Base-by-base conservation (phyloP, 2,329 filamentous ascomycete genomes). In the Aspergillus proliferans region DNA sequence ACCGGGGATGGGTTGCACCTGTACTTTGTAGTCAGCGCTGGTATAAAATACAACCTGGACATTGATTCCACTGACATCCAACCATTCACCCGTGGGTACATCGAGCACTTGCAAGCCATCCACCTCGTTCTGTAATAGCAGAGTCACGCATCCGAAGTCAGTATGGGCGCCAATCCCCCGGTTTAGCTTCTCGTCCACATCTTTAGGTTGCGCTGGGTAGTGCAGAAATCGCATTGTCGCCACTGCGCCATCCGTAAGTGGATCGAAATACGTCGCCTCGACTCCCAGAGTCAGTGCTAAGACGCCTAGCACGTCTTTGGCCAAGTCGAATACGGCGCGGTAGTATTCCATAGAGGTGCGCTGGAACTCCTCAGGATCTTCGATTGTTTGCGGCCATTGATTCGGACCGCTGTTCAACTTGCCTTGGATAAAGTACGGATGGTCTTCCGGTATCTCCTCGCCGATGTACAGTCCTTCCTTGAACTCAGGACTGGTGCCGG, bases 391-490 rank as follows among this genome's bases (percentile, higher is more conserved):
- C 0, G 71, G 71, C 70, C 70, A 74, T 52, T 67, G 62, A 54
- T 73, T 74, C 1, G 71, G 71, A 0, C 70, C 70, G 3, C 60
- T 64, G 50, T 70, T 70, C 24, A 71, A 57, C 42, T 67, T 68
- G 50, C 68, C 66, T 46, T 67, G 58, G 4, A 68, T 6, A 45
- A 66, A 68, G 55, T 71, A 68, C 1, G 66, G 67, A 46, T 73
- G 69, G 5, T 67, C 58, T 30, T 55, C 57, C 1, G 69, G 54
- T 21, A 73, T 68, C 43, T 74, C 71, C 41, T 70, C 66, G 48
- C 71, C 70, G 28, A 75, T 69, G 54, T 71, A 73, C 26, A 69
- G 67, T 1, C 71, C 71, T 50, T 73, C 71, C 51, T 75, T 74
- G 3, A 73, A 60, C 28, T 76, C 72, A 2, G 71, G 71, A 3